These are phyloP conservation scores for Suhomyces wounanorum DNA, from an alignment of 1,139 yeast genomes.

Conservation along the genomic window DNA sequence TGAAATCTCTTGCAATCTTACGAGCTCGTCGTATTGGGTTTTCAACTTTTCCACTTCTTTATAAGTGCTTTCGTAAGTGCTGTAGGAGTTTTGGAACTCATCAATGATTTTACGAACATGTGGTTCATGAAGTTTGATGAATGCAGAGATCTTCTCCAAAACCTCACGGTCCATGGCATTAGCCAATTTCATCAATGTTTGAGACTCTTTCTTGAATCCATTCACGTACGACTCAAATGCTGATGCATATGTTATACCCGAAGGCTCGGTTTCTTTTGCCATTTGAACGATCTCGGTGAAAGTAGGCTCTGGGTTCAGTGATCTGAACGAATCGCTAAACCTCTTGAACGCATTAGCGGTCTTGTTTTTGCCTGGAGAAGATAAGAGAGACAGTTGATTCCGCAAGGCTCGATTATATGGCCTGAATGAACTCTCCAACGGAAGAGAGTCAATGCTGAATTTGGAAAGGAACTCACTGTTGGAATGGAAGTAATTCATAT, in stretches of 20 bases:
- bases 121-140: constrained; percentile 43
- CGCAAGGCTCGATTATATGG: constrained; percentile 7
- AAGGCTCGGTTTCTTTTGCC: neutral
- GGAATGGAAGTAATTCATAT: constrained; percentile 40
- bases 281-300: constrained; percentile 3
- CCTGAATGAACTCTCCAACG: constrained; percentile 28
- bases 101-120: constrained; percentile 28
- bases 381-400: neutral
- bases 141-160: constrained; percentile 37
- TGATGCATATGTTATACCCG: constrained; percentile 8
- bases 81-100: constrained; percentile 28
- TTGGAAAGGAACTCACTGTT: constrained; percentile 39
- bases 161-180: constrained; percentile 40
- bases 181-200: constrained; percentile 30
- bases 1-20: constrained; percentile 33
- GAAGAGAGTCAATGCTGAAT: constrained; percentile 28
- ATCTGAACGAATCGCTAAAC: constrained; percentile 17
- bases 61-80: constrained; percentile 31
- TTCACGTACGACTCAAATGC: constrained; percentile 18
- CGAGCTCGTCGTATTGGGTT: constrained; percentile 34
- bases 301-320: constrained; percentile 8
- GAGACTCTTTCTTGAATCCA: constrained; percentile 27
- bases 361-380: constrained; percentile 3
- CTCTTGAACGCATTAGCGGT: constrained; percentile 14
- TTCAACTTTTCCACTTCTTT: constrained; percentile 33